Evolutionary conservation across 1,284 basidiomycete species (phyloP).

Genomic region (Ceratobasidium sp.): DNA sequence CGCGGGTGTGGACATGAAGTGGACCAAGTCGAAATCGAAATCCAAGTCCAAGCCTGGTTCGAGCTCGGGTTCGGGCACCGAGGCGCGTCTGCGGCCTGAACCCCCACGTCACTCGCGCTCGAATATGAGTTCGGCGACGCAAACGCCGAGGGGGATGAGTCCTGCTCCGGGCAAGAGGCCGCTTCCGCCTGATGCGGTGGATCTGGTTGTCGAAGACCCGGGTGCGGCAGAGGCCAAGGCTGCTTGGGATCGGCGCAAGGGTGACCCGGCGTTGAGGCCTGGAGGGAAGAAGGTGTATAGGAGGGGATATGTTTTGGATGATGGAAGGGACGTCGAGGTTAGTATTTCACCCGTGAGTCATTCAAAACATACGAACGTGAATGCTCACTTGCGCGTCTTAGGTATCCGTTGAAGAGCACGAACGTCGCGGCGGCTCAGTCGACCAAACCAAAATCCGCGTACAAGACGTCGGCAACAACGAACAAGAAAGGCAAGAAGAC

Average conservation of each 20-base stretch:
- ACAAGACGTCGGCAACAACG: conserved; percentile 55
- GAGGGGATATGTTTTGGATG: conserved; percentile 64
- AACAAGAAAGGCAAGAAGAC: conserved; percentile 47
- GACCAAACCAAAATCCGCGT: conserved; percentile 53
- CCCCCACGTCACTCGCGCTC: conserved; percentile 15
- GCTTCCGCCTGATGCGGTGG: conserved; percentile 80
- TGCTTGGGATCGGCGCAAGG: conserved; percentile 66
- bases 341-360: neutral
- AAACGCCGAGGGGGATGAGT: conserved; percentile 12
- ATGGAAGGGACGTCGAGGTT: conserved; percentile 51
- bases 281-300: conserved; percentile 67
- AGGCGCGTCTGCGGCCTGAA: conserved; percentile 25
- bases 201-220: conserved; percentile 77
- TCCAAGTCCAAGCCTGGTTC: conserved; percentile 40
- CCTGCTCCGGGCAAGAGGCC: conserved; percentile 14
- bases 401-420: conserved; percentile 49
- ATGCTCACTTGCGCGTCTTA: neutral
- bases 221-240: conserved; percentile 66
- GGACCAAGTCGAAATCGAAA: conserved; percentile 60
- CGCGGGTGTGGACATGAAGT: conserved; percentile 62
- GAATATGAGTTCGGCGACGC: conserved; percentile 18
- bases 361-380: too few relatives aligned
- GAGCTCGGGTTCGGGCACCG: conserved; percentile 48
- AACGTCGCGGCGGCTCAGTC: conserved; percentile 50
- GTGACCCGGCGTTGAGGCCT: conserved; percentile 63